Evolutionary conservation across 345 rosid species (phyloP).

Genomic region (Gynandropsis gynandra): DNA sequence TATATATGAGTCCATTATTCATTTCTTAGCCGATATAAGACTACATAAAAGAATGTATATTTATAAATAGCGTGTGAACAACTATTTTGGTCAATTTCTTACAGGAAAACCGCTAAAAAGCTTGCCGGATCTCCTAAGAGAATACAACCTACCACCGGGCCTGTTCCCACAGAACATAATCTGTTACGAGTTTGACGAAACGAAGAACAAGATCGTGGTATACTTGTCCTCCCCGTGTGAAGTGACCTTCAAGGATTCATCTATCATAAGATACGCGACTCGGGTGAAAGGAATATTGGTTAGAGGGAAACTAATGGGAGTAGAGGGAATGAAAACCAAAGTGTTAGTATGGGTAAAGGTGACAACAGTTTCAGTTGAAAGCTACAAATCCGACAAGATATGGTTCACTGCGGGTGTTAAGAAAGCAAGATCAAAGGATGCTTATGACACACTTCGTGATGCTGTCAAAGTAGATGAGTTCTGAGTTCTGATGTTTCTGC

Average conservation of each 20-base stretch:
- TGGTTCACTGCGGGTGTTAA: constrained; percentile 90
- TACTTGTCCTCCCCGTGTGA: constrained; percentile 72
- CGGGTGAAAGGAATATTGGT: constrained; percentile 63
- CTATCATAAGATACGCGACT: constrained; percentile 66
- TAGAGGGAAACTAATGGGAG: constrained; percentile 63
- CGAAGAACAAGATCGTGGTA: constrained; percentile 68
- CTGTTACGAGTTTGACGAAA: constrained; percentile 81
- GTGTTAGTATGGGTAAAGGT: constrained; percentile 90
- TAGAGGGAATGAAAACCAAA: constrained; percentile 96
- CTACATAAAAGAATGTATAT: too few species aligned
- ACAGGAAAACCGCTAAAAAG: constrained; percentile 69
- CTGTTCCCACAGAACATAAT: constrained; percentile 81
- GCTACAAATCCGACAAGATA: constrained; percentile 69
- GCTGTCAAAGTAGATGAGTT: constrained; percentile 65
- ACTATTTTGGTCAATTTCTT: too few species aligned
- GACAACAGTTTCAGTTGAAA: constrained; percentile 58
- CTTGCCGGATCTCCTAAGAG: constrained; percentile 78
- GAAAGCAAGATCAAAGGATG: constrained; percentile 74
- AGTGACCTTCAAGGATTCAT: constrained; percentile 82
- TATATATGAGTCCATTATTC: too few species aligned
- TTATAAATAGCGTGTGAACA: too few species aligned
- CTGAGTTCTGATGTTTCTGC: constrained; percentile 24
- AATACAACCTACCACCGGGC: constrained; percentile 74
- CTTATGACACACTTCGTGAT: constrained; percentile 50
- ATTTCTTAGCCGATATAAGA: too few species aligned